Evolutionary conservation across 176 grass and related monocot species (phyloP), one percentile per base, ranked within the genome.

Genomic region (Puya raimondii): DNA sequence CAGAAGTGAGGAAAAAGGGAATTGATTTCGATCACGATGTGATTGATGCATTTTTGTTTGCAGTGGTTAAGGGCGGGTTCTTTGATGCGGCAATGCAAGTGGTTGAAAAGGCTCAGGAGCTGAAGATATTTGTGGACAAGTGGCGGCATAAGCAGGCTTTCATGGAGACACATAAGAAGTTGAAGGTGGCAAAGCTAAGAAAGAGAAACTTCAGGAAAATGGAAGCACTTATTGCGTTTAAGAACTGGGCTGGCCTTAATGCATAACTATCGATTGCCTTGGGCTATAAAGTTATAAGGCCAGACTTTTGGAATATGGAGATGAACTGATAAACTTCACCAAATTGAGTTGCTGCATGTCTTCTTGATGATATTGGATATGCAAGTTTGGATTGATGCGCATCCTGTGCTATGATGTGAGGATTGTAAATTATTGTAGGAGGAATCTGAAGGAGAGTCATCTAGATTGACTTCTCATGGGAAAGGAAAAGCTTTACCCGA

Each of bases 101-200:
- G 50, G 84, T 90, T 54, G 86, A 97, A 51, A 97, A 97, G 69
- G 89, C 94, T 12, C 87, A 88, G 33, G 94, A 97, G 80, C 77
- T 81, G 10, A 97, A 97, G 79, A 92, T 97, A 81, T 97, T 88
- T 85, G 67, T 97, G 27, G 94, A 97, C 88, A 97, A 97, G 74
- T 97, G 94, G 94, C 90, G 86, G 74, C 87, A 97, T 69, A 97
- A 97, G 68, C 94, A 97, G 51, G 86, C 94, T 53, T 97, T 97
- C 77, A 90, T 97, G 94, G 94, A 92, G 81, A 97, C 76, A 15
- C 94, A 97, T 59, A 97, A 97, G 74, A 97, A 97, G 72, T 67
- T 97, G 66, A 92, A 81, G 80, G 82, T 92, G 47, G 77, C 86
- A 18, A 97, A 97, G 67, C 78, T 97, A 70, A 87, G 94, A 74